Evolutionary conservation across 257 asterid species (phyloP).

Genomic region (Solanum sparsipilum): DNA sequence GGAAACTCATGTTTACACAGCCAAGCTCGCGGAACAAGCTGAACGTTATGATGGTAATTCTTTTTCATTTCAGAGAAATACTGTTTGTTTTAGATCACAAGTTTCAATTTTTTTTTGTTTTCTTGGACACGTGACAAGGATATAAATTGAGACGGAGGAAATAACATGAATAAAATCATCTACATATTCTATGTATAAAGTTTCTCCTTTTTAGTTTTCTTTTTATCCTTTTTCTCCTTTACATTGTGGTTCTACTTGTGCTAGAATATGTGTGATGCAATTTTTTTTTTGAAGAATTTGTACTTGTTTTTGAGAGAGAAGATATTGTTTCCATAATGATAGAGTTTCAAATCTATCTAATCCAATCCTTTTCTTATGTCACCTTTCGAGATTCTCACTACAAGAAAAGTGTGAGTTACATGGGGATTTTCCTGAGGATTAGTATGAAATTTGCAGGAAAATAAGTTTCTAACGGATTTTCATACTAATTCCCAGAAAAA

Average conservation of each 20-base stretch:
- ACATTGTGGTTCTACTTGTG: background rate
- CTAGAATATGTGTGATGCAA: background rate
- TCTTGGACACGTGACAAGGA: background rate
- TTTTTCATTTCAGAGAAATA: background rate
- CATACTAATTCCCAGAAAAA: too few relatives aligned
- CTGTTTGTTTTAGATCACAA: background rate
- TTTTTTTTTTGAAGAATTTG: background rate
- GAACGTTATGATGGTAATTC: background rate
- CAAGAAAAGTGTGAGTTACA: too few relatives aligned
- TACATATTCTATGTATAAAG: background rate
- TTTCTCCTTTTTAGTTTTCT: background rate
- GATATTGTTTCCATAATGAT: background rate
- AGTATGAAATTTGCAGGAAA: too few relatives aligned
- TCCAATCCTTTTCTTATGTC: background rate
- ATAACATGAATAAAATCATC: background rate
- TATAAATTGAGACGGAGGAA: background rate
- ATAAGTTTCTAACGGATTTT: too few relatives aligned
- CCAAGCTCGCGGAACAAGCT: background rate
- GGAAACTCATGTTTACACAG: constrained; percentile 2
- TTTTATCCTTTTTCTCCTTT: background rate
- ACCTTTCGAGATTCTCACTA: too few relatives aligned
- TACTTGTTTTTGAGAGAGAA: background rate
- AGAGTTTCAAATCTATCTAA: background rate
- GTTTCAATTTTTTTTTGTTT: background rate
- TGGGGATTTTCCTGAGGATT: too few relatives aligned